Base-by-base conservation (phyloP, 176 grass and related monocot genomes). In the Coix lacrymajobi region DNA sequence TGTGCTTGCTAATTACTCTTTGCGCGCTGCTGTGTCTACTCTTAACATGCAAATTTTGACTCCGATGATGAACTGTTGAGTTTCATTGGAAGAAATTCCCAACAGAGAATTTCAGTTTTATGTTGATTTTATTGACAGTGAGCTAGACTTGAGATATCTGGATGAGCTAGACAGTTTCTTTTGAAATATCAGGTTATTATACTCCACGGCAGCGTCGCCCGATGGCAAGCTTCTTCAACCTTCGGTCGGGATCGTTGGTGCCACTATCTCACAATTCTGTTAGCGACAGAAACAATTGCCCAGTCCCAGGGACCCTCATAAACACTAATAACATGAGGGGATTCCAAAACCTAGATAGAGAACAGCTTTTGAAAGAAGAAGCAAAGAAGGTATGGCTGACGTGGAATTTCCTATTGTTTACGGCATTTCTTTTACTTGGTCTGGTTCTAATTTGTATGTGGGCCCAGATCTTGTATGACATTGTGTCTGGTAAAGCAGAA, bases 311-410 rank as follows among this genome's bases (percentile, higher is more conserved):
- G 78, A 95, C 83, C 44, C 82, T 98, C 74, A 74, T 95, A 69
- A 98, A 98, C 70, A 98, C 87, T 76, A 98, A 98, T 80, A 98
- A 92, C 58, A 82, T 92, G 80, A 61, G 71, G 16, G 92, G 85
- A 51, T 95, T 98, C 49, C 71, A 85, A 52, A 68, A 86, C 33
- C 80, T 98, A 37, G 91, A 98, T 24, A 85, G 41, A 31, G 69
- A 57, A 8, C 58, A 75, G 40, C 77, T 98, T 68, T 71, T 95
- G 19, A 90, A 70, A 80, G 17, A 33, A 22, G 91, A 95, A 86
- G 91, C 89, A 64, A 93, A 92, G 71, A 95, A 89, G 91, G 96
- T 95, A 79, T 64, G 52, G 69, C 69, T 81, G 30, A 41, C 20
- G n/a, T 52, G 39, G 26, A 34, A 68, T 72, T 84, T 77, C 0